Base-by-base conservation (phyloP, 2,329 filamentous ascomycete species). In the Cladosporium sp. region DNA sequence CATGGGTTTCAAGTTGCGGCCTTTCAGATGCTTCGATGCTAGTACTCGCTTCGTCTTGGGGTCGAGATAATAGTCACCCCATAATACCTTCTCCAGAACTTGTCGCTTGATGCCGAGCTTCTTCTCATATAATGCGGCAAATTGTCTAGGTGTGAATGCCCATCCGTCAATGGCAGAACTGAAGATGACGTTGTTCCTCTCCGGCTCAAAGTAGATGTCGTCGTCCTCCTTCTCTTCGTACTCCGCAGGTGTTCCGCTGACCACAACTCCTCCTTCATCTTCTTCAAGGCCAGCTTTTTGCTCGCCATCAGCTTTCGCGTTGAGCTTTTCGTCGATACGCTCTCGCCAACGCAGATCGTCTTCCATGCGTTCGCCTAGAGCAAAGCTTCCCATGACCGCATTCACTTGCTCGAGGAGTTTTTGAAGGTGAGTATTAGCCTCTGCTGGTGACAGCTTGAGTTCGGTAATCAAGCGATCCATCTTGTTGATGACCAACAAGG, bases 171-270 rank as follows among this genome's bases (percentile, higher is more conserved):
- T 86, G 53, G 93, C 93, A 67, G 92, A 97, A 73, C 89, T 90
- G 68, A 99, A 99, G 57, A 99, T 97, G 68, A 99, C 93, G 64
- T 99, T 99, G 69, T 96, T 96, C 70, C 92, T 95, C 66, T 99
- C 93, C 0, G 93, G 93, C 1, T 93, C 89, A 70, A 99, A 99
- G 69, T 99, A 99, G 20, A 99, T 84, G 67, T 96, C 91, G 67
- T 97, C 91, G 63, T 99, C 93, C 63, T 96, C 91, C 60, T 84
- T 84, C 67, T 97, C 93, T 67, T 96, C 85, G 60, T 89, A 99
- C 41, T 82, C 79, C 8, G 73, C 74, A 27, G 74, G 71, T 0
- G 76, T 75, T 32, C 67, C 69, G 37, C 72, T 75, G 2, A 71
- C 74, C 37, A 74, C 69, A 34, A 72, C 58, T 27, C 68, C 70